Percentiles rank a stretch among this genome's conserved stretches.
Evolutionary conservation across 768 basidiomycete genomes (phyloP).

Genomic region (Rhizopogon vulgaris): DNA sequence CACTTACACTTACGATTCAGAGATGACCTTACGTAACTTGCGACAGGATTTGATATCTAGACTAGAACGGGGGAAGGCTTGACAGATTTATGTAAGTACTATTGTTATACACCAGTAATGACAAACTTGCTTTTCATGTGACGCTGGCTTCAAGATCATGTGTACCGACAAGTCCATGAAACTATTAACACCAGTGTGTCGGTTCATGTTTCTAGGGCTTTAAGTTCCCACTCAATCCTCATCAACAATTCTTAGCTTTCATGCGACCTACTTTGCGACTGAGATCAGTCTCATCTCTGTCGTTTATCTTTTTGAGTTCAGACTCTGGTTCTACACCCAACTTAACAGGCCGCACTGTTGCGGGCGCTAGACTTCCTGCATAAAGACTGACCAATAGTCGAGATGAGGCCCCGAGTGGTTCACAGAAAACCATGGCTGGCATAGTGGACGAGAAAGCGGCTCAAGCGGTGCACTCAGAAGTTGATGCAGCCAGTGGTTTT

Average conservation of each 20-base stretch:
- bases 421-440: constrained; percentile 3
- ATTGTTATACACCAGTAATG: background rate
- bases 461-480: background rate
- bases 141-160: background rate
- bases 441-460: constrained; percentile 7
- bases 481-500: background rate
- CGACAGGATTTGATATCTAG: background rate
- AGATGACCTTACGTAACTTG: background rate
- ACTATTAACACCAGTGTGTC: background rate
- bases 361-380: background rate
- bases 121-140: background rate
- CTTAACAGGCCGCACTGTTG: background rate
- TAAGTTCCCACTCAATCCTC: background rate
- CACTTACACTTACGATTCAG: background rate
- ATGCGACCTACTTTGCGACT: no score
- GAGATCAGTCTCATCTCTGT: background rate
- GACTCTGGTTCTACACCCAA: background rate
- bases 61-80: background rate
- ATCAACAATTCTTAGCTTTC: no score
- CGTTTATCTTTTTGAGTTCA: background rate
- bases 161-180: background rate
- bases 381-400: background rate
- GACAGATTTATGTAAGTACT: background rate
- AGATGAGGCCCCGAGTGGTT: background rate
- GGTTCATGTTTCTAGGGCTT: background rate